Conservation (phyloP, 225 moss, liverwort and hornwort species). For the Polytrichum formosum region DNA sequence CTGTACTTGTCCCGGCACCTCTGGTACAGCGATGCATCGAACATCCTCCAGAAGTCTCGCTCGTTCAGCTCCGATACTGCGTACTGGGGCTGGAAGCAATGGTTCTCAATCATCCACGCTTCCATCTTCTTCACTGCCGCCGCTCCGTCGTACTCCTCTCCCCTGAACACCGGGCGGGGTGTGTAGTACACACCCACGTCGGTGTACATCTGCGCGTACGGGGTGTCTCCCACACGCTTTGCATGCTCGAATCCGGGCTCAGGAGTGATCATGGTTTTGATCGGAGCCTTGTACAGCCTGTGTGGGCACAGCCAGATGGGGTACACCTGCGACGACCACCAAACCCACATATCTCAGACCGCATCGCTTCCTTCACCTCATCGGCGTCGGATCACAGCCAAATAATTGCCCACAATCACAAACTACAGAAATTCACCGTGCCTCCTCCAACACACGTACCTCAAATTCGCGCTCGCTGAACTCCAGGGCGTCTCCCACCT, state of each 20-base stretch:
- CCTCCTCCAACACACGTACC: constrained; percentile 27
- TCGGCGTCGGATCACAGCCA: no score
- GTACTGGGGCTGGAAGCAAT: constrained; percentile 79
- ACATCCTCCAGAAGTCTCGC: constrained; percentile 97
- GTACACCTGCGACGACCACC: constrained; percentile 59
- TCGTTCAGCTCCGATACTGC: constrained; percentile 92
- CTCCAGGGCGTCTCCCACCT: constrained; percentile 87
- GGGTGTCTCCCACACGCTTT: constrained; percentile 70
- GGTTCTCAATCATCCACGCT: constrained; percentile 86
- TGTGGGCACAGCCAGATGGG: constrained; percentile 96
- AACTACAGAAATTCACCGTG: no score
- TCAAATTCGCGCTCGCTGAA: constrained; percentile 84
- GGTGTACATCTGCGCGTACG: constrained; percentile 91
- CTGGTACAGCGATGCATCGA: constrained; percentile 78
- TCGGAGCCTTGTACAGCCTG: constrained; percentile 84
- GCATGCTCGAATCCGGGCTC: constrained; percentile 76
- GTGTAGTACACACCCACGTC: constrained; percentile 96
- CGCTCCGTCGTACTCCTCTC: constrained; percentile 82
- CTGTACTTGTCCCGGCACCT: constrained; percentile 92
- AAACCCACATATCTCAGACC: no score
- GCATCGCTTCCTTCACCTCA: no score
- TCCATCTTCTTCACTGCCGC: constrained; percentile 80
- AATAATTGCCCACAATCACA: no score
- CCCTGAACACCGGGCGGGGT: constrained; percentile 77
- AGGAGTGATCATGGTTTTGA: constrained; percentile 79